Base-by-base conservation (phyloP, 108 stramenopile species). In the Pseudonitzschia multistriata region DNA sequence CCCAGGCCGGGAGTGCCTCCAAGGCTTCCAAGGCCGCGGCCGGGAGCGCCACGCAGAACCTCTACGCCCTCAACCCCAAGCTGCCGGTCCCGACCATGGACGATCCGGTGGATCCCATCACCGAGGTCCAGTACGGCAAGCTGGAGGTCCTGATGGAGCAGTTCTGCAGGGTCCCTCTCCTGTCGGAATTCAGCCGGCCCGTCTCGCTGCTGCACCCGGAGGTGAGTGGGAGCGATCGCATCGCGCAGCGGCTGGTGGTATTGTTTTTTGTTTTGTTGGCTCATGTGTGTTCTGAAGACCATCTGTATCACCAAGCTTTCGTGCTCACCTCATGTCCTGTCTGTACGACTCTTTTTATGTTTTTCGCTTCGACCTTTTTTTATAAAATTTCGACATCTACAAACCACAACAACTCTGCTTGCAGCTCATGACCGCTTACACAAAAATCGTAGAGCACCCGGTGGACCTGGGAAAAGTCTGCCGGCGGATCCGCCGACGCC, bases 131-230 rank as follows among this genome's bases (percentile, higher is more conserved):
- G 47, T 94, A 90, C 68, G 77, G 82, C 54, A 90, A 92, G 75
- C 70, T 88, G 63, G 73, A 85, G 54, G 62, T 63, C 36, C 67
- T 94, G 34, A 91, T 94, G 90, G 72, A 63, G 37, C 87, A 90
- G 53, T 94, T 94, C 79, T 94, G 93, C 68, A 72, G 74, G 55
- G 90, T 94, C 30, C 93, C 93, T 4, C 72, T 94, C 62, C 76
- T 94, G 84, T 86, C 88, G 11, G 93, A 94, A 73, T 94, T 94
- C 55, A 90, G 85, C 70, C 85, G 93, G 10, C 93, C 93, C 15
- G 90, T 94, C 29, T 72, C 88, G 15, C 62, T 91, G 21, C 75
- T 94, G 37, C 93, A 94, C 76, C 93, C 93, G 15, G 93, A 94
- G 83, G 88, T 92, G 63, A 66, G 89, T 79, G n/a, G n/a, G n/a